Percentiles rank a stretch among this genome's conserved stretches.
Evolutionary conservation across 495 filamentous ascomycete genomes (phyloP).

Genomic region (Aspergillus avenaceus): DNA sequence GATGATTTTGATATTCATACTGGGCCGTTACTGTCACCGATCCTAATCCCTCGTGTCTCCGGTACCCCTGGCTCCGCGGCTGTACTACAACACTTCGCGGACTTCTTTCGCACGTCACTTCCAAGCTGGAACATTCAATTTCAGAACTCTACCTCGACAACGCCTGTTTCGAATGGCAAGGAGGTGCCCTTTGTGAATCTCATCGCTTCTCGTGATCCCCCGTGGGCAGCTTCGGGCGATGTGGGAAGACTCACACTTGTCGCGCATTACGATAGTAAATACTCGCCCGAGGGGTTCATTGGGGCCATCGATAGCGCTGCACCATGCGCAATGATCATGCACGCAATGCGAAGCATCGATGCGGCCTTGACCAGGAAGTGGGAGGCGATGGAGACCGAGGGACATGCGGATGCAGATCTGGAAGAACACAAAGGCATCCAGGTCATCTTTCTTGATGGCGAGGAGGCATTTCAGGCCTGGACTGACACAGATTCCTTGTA

Average conservation of each 20-base stretch:
- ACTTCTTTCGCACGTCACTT: constrained; percentile 71
- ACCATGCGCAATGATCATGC: constrained; percentile 89
- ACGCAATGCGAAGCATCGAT: constrained; percentile 77
- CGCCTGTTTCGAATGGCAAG: constrained; percentile 63
- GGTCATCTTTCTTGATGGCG: constrained; percentile 86
- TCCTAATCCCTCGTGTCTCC: constrained; percentile 85
- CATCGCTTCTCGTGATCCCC: constrained; percentile 85
- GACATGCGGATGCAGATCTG: constrained; percentile 40
- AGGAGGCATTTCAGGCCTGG: constrained; percentile 87
- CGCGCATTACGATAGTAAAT: constrained; percentile 90
- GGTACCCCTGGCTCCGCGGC: constrained; percentile 72
- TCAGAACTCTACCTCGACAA: constrained; percentile 82
- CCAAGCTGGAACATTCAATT: constrained; percentile 75
- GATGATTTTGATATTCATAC: constrained; percentile 76
- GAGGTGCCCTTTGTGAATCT: constrained; percentile 83
- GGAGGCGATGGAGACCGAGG: constrained; percentile 61
- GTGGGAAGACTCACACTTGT: constrained; percentile 79
- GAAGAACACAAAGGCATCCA: constrained; percentile 81
- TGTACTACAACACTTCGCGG: constrained; percentile 75
- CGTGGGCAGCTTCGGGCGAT: constrained; percentile 68
- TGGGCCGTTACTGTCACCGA: constrained; percentile 76
- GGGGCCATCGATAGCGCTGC: constrained; percentile 91
- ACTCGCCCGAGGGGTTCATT: constrained; percentile 81
- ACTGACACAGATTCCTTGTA: constrained; percentile 78
- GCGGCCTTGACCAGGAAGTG: constrained; percentile 75